phyloP scores from a whole-genome alignment of 257 asterid genomes.

The Nicotiana otophora region DNA sequence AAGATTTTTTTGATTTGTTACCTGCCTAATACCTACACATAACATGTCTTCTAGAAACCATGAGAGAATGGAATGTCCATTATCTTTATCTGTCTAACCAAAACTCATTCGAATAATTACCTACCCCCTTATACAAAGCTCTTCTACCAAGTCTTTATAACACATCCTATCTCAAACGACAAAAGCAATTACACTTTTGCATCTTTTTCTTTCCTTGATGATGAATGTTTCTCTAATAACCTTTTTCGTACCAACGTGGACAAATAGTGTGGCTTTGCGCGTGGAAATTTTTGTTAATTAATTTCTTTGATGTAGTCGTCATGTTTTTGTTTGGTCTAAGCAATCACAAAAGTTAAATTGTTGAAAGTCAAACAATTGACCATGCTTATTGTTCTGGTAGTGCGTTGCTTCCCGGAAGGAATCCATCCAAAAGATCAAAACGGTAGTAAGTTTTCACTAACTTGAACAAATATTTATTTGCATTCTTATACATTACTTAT shows the following conservation, averaged over 20 bases:
- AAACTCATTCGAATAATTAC: too few relatives aligned
- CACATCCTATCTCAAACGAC: background rate
- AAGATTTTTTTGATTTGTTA: too few relatives aligned
- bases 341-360: background rate
- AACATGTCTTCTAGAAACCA: background rate
- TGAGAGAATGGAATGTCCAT: background rate
- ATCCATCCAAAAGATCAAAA: background rate
- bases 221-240: background rate
- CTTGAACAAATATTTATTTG: too few relatives aligned
- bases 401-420: background rate
- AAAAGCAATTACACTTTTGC: background rate
- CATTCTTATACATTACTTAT: too few relatives aligned
- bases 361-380: slow-evolving; percentile 1
- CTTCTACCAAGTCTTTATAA: background rate
- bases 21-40: too few relatives aligned
- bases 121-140: background rate
- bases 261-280: background rate
- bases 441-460: background rate
- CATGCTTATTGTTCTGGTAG: background rate
- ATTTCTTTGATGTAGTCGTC: background rate
- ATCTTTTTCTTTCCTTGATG: background rate
- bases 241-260: background rate
- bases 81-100: too few relatives aligned
- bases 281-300: background rate
- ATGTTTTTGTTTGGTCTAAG: background rate